A percentile compares a stretch with the other conserved stretches of the same genome.
Evolutionary conservation across 2,329 filamentous ascomycete genomes (phyloP).

Genomic region (Gnomoniopsis smithogilvyi): DNA sequence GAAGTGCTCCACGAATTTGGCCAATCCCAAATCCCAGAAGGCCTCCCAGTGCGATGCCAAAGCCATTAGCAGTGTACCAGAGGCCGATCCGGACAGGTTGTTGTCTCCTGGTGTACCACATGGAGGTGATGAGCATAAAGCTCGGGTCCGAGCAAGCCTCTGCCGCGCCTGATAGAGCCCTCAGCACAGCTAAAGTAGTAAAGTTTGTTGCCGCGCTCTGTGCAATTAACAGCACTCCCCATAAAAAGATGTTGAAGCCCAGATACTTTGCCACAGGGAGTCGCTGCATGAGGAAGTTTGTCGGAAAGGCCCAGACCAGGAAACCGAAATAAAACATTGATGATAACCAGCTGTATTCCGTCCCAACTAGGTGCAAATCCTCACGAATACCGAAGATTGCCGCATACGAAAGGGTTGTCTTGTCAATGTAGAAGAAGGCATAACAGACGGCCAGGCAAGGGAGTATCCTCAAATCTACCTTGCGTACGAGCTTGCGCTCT

Average conservation of each 20-base stretch:
- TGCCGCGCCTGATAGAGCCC: constrained; percentile 56
- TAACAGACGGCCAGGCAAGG: constrained; percentile 16
- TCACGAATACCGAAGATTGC: constrained; percentile 62
- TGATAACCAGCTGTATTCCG: constrained; percentile 55
- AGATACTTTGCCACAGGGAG: constrained; percentile 34
- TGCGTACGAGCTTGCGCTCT: constrained; percentile 13
- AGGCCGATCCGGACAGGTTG: constrained; percentile 17
- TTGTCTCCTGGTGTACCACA: constrained; percentile 15
- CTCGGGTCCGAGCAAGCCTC: constrained; percentile 28
- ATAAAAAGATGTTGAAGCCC: constrained; percentile 51
- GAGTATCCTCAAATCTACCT: constrained; percentile 17
- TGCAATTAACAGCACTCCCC: constrained; percentile 42
- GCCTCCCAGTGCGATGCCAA: constrained; percentile 23
- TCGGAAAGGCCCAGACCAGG: constrained; percentile 25
- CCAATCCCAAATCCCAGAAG: constrained; percentile 33
- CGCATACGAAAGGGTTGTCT: constrained; percentile 60
- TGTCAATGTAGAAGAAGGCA: constrained; percentile 25
- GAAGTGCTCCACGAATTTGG: constrained; percentile 26
- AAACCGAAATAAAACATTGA: constrained; percentile 53
- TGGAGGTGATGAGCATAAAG: constrained; percentile 21
- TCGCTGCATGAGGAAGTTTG: constrained; percentile 30
- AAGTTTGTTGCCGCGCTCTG: constrained; percentile 58
- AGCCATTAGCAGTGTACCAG: constrained; percentile 17
- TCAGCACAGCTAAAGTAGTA: constrained; percentile 48
- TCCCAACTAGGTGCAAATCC: constrained; percentile 53